Percentiles rank a stretch among this genome's conserved stretches.
Evolutionary conservation across 495 filamentous ascomycete species (phyloP).

Genomic region (Penicillium nucicola): DNA sequence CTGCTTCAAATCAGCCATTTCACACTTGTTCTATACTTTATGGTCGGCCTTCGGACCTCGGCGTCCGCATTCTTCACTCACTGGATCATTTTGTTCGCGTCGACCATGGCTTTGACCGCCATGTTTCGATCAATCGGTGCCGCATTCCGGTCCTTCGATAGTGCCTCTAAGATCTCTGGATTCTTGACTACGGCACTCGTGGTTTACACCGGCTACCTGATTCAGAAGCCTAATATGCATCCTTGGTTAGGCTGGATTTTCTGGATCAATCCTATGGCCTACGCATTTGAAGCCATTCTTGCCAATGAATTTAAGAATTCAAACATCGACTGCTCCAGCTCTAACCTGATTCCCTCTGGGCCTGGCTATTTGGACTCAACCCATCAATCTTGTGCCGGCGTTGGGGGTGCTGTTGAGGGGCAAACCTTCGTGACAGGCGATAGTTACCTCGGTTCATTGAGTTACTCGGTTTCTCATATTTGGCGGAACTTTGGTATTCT

Average conservation of each 20-base stretch:
- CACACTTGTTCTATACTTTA: too few relatives aligned
- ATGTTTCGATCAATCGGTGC: conserved; percentile 45
- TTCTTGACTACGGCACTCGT: conserved; percentile 32
- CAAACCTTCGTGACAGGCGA: conserved; percentile 33
- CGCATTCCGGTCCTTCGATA: conserved; percentile 41
- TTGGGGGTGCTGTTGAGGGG: conserved; percentile 44
- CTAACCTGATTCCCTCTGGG: conserved; percentile 37
- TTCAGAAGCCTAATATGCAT: conserved; percentile 60
- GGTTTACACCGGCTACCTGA: conserved; percentile 55
- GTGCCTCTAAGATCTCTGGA: conserved; percentile 47
- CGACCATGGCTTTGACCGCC: conserved; percentile 38
- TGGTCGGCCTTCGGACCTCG: conserved; percentile 48
- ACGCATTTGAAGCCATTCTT: conserved; percentile 62
- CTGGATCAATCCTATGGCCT: conserved; percentile 66
- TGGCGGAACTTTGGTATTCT: conserved; percentile 43
- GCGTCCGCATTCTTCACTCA: conserved; percentile 49
- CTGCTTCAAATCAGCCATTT: conserved; percentile 62
- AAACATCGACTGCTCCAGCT: conserved; percentile 38
- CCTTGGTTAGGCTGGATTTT: conserved; percentile 72
- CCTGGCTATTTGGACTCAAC: conserved; percentile 12
- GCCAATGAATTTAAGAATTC: conserved; percentile 59
- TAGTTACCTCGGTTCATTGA: conserved; percentile 42
- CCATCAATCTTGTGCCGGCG: conserved; percentile 46
- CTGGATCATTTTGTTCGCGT: conserved; percentile 33
- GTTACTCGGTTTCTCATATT: conserved; percentile 32